These are phyloP conservation scores for Xerocomellus intermedius DNA, from an alignment of 768 basidiomycete species.

Conservation along the genomic window DNA sequence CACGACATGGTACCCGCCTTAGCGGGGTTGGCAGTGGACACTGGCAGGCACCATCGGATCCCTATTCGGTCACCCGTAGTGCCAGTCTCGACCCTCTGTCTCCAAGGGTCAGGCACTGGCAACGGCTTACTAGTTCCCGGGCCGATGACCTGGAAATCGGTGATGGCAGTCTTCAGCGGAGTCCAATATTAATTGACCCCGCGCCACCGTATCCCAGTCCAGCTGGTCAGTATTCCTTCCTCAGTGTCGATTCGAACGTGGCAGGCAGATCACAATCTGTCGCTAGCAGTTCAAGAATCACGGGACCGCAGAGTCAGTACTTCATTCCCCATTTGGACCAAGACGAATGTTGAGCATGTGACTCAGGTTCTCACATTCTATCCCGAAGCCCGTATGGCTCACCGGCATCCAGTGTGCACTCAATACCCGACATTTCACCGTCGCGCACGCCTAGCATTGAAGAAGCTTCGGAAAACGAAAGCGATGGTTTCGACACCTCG, in stretches of 20 bases:
- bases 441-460: slow-evolving; percentile 46
- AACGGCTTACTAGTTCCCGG: no score
- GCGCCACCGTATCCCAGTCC: slow-evolving; percentile 34
- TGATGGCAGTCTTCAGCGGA: not conserved
- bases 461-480: slow-evolving; percentile 39
- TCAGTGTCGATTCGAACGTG: not conserved
- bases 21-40: not conserved
- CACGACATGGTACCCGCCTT: not conserved
- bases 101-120: slow-evolving; percentile 8
- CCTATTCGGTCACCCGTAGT: slow-evolving; percentile 2
- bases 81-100: slow-evolving; percentile 10
- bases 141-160: slow-evolving; percentile 6
- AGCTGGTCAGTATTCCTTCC: not conserved
- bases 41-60: not conserved
- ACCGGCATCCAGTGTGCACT: slow-evolving; percentile 8
- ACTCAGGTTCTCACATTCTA: slow-evolving; percentile 11
- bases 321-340: not conserved
- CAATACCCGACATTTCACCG: slow-evolving; percentile 2
- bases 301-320: slow-evolving; percentile 11
- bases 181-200: slow-evolving; percentile 12
- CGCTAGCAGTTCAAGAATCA: slow-evolving; percentile 9
- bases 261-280: slow-evolving; percentile 8
- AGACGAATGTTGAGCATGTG: not conserved
- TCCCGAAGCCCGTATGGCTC: slow-evolving; percentile 1
- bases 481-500: slow-evolving; percentile 6